Evolutionary conservation across 331 rosid genomes (phyloP), one percentile per base, ranked within the genome.

Genomic region (Quercus tomentella): DNA sequence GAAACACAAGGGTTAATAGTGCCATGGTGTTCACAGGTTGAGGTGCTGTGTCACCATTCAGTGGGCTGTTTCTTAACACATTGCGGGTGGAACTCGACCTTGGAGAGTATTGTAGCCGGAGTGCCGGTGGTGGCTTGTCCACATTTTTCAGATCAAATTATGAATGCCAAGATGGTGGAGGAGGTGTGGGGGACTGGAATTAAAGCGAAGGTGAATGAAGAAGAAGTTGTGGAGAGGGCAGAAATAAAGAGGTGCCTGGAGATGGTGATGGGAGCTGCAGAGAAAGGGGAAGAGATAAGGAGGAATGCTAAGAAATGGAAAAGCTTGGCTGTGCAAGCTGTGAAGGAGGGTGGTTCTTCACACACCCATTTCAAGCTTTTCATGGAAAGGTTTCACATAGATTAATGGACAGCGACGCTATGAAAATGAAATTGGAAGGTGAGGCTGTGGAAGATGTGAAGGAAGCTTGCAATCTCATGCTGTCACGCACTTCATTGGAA

Each of bases 1-100:
- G 73, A 51, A 68, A 75, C 70, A 22, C 72, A 20, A 21, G 87
- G 89, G 16, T 25, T 74, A 41, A 61, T 83, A 68, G 87, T 86
- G 37, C 49, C 83, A 4, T 86, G 89, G 89, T 83, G 87, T 23
- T 71, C 83, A 3, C 89, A 83, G 37, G 61, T 77, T n/a, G 86
- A 86, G 77, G 84, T 83, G 0, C 31, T 86, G 61, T 76, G 79
- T 7, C 62, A 85, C 62, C 51, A 43, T 20, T 73, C 87, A 8
- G 21, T 75, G 2, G 87, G 89, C 69, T 83, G 89, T 67, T 83
- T 72, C 49, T 23, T 83, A 69, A 81, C 25, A 28, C 87, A 83
- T 18, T 83, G 86, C 35, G 89, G 89, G 49, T 86, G 89, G 89
- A 86, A 86, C 76, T 83, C 87, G 2, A 74, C 85, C 0, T 4